phyloP scores from a whole-genome alignment of 208 protist species.

The Leishmania turanica region DNA sequence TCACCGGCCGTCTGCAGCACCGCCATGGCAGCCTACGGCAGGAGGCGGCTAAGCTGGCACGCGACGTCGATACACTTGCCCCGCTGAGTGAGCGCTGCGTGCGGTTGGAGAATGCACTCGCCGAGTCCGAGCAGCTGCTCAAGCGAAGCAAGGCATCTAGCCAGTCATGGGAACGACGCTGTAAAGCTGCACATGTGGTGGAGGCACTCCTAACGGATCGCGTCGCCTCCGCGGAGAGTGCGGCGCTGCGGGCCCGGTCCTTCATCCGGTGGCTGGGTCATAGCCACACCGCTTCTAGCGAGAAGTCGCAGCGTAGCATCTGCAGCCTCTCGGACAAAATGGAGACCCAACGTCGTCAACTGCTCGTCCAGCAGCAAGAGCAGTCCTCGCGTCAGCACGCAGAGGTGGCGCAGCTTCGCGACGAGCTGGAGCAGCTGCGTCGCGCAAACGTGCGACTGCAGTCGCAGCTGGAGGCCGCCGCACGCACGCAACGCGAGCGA shows the following conservation, averaged over 20 bases:
- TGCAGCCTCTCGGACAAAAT: slow-evolving; percentile 7
- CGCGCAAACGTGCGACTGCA: slow-evolving; percentile 16
- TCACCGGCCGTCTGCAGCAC: slow-evolving; percentile 25
- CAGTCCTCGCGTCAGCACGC: slow-evolving; percentile 4
- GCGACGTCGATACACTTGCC: slow-evolving; percentile 30
- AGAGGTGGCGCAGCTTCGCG: slow-evolving; percentile 10
- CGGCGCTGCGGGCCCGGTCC: slow-evolving; percentile 12
- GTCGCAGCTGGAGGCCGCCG: slow-evolving; percentile 11
- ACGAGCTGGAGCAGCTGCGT: slow-evolving; percentile 20
- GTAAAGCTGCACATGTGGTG: slow-evolving; percentile 2
- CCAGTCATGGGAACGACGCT: neutral
- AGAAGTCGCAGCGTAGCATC: neutral
- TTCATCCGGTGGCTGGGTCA: slow-evolving; percentile 27
- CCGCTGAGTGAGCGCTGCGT: slow-evolving; percentile 41
- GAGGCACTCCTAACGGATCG: slow-evolving; percentile 22
- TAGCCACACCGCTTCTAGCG: neutral
- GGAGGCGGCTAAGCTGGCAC: slow-evolving; percentile 17
- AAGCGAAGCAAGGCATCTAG: slow-evolving; percentile 15
- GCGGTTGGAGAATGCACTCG: slow-evolving; percentile 27
- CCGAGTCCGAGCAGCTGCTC: slow-evolving; percentile 14
- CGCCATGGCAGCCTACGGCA: slow-evolving; percentile 14
- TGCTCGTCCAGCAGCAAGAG: slow-evolving; percentile 14
- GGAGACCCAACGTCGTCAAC: slow-evolving; percentile 13
- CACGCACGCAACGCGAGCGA: slow-evolving; percentile 16
- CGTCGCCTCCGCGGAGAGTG: neutral